Percentiles rank a stretch among this genome's conserved stretches.
Evolutionary conservation across 768 basidiomycete species (phyloP).

Genomic region (Xerocomellus amylosporus): DNA sequence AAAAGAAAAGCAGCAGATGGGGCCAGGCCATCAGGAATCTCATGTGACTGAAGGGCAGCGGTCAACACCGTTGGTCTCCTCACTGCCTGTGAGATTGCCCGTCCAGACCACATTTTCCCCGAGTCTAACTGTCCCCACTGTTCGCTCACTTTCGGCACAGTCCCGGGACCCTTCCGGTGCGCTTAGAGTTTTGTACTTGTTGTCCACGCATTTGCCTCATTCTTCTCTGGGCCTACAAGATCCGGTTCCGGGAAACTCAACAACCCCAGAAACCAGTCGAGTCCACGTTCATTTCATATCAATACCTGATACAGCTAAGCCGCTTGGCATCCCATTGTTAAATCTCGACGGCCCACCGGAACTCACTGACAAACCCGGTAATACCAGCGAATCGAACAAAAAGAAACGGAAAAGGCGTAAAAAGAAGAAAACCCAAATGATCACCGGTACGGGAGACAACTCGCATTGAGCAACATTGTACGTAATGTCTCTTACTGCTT

Average conservation of each 20-base stretch:
- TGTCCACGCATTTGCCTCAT: conserved; percentile 14
- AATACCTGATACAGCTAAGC: conserved; percentile 12
- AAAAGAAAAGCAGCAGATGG: conserved; percentile 7
- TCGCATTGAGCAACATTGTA: conserved; percentile 11
- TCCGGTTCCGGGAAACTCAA: conserved; percentile 12
- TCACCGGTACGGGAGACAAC: conserved; percentile 19
- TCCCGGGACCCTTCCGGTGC: conserved; percentile 17
- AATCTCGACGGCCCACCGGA: conserved; percentile 54
- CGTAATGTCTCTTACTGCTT: conserved; percentile 7
- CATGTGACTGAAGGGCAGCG: neutral
- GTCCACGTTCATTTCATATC: conserved; percentile 1
- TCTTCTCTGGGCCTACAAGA: conserved; percentile 10
- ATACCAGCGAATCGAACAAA: conserved; percentile 18
- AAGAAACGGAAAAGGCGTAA: conserved; percentile 55
- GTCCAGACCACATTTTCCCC: conserved; percentile 4
- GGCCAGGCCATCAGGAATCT: neutral
- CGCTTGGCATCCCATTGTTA: conserved; percentile 41
- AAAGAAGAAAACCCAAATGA: conserved; percentile 46
- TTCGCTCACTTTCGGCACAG: neutral
- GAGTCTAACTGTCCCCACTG: neutral
- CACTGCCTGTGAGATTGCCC: conserved; percentile 2
- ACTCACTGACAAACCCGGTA: conserved; percentile 11
- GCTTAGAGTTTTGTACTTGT: conserved; percentile 7
- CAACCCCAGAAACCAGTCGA: conserved; percentile 2
- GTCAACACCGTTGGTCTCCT: conserved; percentile 1